These are phyloP conservation scores for Pseudogymnoascus sp. DNA, from an alignment of 2,329 filamentous ascomycete species.

Conservation along the genomic window DNA sequence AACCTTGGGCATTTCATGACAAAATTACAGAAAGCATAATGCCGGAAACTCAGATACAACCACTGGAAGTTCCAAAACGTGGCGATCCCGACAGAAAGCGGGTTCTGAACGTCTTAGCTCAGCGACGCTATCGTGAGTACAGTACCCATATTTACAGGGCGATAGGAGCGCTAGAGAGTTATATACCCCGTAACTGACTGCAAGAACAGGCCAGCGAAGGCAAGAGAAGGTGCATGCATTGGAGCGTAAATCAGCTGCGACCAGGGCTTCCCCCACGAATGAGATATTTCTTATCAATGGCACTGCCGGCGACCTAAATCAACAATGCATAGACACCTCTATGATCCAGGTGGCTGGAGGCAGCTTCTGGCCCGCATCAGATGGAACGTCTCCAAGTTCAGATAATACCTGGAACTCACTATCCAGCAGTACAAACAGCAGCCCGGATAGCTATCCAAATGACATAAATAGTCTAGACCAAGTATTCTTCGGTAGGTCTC, in stretches of 20 bases:
- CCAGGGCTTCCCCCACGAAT: background rate
- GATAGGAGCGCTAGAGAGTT: background rate
- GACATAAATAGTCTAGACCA: background rate
- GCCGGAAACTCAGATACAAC: slow-evolving; percentile 8
- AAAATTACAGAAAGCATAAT: slow-evolving; percentile 11
- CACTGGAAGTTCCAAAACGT: background rate
- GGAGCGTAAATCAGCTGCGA: slow-evolving; percentile 9
- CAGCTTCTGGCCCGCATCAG: slow-evolving; percentile 9
- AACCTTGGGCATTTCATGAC: background rate
- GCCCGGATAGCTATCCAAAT: slow-evolving; percentile 3
- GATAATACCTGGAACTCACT: slow-evolving; percentile 8
- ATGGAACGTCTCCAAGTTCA: slow-evolving; percentile 10
- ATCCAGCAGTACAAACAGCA: background rate
- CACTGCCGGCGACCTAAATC: background rate
- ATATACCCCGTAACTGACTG: background rate
- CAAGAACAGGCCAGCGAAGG: slow-evolving; percentile 11
- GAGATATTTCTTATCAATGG: slow-evolving; percentile 6
- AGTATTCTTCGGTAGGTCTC: slow-evolving; percentile 10
- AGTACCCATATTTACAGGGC: background rate
- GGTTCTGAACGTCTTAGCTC: slow-evolving; percentile 13
- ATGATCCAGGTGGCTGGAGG: background rate
- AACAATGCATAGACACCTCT: background rate
- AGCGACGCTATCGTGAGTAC: slow-evolving; percentile 13
- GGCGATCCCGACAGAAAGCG: slow-evolving; percentile 12
- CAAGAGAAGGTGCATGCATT: slow-evolving; percentile 13